Conservation (phyloP, 306 rosid species). For the Vicia sativa region DNA sequence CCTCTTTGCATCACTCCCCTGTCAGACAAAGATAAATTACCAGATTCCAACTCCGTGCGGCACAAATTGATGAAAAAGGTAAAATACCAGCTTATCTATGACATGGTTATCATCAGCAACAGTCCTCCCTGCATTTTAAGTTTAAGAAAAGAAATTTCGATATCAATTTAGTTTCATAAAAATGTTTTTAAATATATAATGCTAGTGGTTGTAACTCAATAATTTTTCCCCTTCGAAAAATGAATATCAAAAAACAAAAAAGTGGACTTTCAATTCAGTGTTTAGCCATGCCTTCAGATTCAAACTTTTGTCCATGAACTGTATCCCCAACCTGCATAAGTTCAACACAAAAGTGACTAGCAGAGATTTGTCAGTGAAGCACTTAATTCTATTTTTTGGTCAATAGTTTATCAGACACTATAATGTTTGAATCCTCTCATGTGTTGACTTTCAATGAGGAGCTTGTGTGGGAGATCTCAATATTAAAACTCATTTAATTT, state of each 20-base stretch:
- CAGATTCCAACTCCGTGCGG: slow-evolving; percentile 37
- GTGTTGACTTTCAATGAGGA: background rate
- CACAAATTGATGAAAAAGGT: slow-evolving; percentile 32
- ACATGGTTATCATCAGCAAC: slow-evolving; percentile 39
- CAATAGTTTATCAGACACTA: slow-evolving; percentile 25
- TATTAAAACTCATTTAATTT: background rate
- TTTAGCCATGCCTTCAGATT: slow-evolving; percentile 47
- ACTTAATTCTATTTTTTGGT: slow-evolving; percentile 9
- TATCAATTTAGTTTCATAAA: slow-evolving; percentile 34
- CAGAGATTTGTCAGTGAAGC: background rate
- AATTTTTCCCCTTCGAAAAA: background rate
- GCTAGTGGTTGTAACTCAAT: background rate
- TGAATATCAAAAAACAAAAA: background rate
- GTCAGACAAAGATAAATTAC: slow-evolving; percentile 42
- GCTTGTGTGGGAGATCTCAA: background rate
- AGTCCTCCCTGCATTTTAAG: slow-evolving; percentile 50
- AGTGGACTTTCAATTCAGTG: background rate
- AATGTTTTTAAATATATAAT: slow-evolving; percentile 17
- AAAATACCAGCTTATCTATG: slow-evolving; percentile 50
- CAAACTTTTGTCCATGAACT: slow-evolving; percentile 39
- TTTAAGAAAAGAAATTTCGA: slow-evolving; percentile 13
- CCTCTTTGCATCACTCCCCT: slow-evolving; percentile 60
- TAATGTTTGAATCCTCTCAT: background rate
- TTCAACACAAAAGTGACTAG: slow-evolving; percentile 30
- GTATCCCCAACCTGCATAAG: slow-evolving; percentile 57